Evolutionary conservation across 1,284 basidiomycete genomes (phyloP), one percentile per base, ranked within the genome.

Genomic region (Anthracocystis panici-leucophaei): DNA sequence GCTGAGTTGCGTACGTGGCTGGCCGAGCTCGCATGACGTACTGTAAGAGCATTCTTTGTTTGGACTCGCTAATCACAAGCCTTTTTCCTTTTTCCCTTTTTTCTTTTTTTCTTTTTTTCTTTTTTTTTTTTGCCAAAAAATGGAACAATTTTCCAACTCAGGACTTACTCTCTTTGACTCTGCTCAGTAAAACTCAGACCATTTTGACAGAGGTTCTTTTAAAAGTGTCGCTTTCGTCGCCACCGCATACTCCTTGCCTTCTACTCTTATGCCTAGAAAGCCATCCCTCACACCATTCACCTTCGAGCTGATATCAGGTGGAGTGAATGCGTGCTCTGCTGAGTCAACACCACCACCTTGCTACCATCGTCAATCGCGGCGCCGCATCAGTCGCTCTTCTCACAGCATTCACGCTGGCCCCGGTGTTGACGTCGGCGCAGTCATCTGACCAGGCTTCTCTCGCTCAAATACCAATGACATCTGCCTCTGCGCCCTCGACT

Each of bases 231-330:
- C 25, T 48, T 33, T 33, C 18, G 35, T 27, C 57, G 38, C 51
- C 41, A 40, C 25, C 41, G 16, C 4, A 31, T 45, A 12, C 45
- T 38, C 41, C 25, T 46, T 29, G 11, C 40, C 31, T 12, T 29
- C 10, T 18, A 25, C 33, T 38, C 52, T n/a, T 31, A 67, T 67
- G 65, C 35, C 25, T 14, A 49, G 10, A 44, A 41, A 16, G 18
- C 33, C n/a, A 29, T 33, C 46, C 23, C 29, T 49, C 31, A 3
- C 16, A 5, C 45, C 29, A 33, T 42, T 59, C 45, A 35, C 51
- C 63, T 55, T 55, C 29, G 27, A 50, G 31, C 51, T 49, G 33
- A 50, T 46, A 53, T 42, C 49, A 41, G 63, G 57, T 55, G 57
- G 45, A 44, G 56, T 59, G 57, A 56, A 31, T 51, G 56, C 35